Evolutionary conservation across 1,139 yeast genomes (phyloP).

Genomic region (Magnusiomyces magnusii): DNA sequence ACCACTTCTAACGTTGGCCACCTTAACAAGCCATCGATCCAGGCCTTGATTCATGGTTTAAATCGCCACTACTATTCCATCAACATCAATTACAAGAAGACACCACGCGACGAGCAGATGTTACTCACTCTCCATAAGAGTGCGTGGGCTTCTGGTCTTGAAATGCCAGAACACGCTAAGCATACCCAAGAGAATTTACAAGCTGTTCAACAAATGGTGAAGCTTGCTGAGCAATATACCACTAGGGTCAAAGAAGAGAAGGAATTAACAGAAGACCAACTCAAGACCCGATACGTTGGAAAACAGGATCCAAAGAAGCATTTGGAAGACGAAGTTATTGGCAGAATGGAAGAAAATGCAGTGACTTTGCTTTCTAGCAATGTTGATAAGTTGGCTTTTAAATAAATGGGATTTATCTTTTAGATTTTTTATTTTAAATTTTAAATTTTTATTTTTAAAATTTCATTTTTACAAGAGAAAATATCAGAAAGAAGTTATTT

Average conservation of each 20-base stretch:
- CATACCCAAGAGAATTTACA: constrained; percentile 71
- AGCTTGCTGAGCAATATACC: constrained; percentile 84
- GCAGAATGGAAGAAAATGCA: constrained; percentile 80
- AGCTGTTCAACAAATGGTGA: constrained; percentile 73
- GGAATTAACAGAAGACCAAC: constrained; percentile 78
- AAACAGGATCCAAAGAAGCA: constrained; percentile 99
- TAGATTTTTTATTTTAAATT: not conserved
- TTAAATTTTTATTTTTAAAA: not conserved
- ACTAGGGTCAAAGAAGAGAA: constrained; percentile 90
- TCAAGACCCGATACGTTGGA: constrained; percentile 94
- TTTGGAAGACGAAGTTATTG: constrained; percentile 80
- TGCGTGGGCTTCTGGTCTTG: constrained; percentile 93
- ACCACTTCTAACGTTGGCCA: constrained; percentile 95
- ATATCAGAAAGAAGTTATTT: not conserved
- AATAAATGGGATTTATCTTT: constrained; percentile 20
- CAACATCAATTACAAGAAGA: constrained; percentile 90
- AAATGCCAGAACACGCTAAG: constrained; percentile 66
- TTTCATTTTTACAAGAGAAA: too few relatives aligned
- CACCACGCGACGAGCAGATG: constrained; percentile 91
- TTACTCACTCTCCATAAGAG: constrained; percentile 88
- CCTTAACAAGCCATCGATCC: constrained; percentile 95
- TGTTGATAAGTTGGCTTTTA: constrained; percentile 62
- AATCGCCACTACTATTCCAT: constrained; percentile 96
- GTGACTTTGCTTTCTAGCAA: constrained; percentile 81
- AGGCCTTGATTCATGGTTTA: constrained; percentile 93